phyloP scores from a whole-genome alignment of 1,139 yeast species.

The Pichia sp. region DNA sequence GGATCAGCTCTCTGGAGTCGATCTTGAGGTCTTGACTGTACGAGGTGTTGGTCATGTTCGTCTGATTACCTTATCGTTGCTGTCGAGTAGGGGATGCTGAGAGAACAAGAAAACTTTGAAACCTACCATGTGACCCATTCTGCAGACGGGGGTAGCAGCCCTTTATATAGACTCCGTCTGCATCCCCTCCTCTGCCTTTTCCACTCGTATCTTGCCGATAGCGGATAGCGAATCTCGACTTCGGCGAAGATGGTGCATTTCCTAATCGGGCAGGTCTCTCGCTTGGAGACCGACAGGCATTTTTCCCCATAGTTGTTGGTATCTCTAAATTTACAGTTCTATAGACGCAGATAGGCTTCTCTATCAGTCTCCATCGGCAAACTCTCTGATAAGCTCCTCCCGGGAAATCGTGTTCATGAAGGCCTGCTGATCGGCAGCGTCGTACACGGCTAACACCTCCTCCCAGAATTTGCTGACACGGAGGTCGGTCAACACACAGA shows the following conservation, averaged over 20 bases:
- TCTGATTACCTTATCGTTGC: background rate
- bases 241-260: slow-evolving; percentile 2
- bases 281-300: slow-evolving; percentile 5
- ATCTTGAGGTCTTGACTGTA: slow-evolving; percentile 23
- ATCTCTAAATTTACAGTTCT: no score
- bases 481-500: slow-evolving; percentile 43
- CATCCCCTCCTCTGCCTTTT: no score
- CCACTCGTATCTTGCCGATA: no score
- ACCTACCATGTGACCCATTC: no score
- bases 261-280: slow-evolving; percentile 7
- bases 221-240: no score
- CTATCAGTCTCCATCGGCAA: background rate
- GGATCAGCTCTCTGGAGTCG: slow-evolving; percentile 42
- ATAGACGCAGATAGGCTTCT: background rate
- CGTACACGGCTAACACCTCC: slow-evolving; percentile 42
- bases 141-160: no score
- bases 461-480: slow-evolving; percentile 53
- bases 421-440: slow-evolving; percentile 24
- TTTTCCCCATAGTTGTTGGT: no score
- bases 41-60: slow-evolving; percentile 12
- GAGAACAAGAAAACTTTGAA: no score
- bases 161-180: no score
- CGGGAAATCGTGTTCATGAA: slow-evolving; percentile 17
- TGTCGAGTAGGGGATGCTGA: no score
- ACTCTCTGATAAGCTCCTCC: slow-evolving; percentile 11